phyloP scores from a whole-genome alignment of 2,329 filamentous ascomycete species.

The Ophiostoma himal-ulmi region DNA sequence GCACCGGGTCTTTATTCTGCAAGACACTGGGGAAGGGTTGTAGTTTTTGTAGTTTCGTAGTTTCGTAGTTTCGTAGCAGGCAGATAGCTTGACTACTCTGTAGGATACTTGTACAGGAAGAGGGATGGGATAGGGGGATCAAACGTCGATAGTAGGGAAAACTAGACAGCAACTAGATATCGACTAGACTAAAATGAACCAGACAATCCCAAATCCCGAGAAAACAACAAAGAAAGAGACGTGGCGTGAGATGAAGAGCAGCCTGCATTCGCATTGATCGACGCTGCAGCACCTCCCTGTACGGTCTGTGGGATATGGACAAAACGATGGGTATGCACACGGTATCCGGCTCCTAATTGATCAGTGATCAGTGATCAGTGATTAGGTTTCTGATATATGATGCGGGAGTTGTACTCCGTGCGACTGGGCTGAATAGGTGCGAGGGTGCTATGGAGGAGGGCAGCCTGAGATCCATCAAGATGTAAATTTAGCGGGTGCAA shows the following conservation, averaged over 20 bases:
- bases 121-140: background rate
- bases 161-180: background rate
- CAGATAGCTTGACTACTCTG: too few species aligned
- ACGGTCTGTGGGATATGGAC: constrained; percentile 10
- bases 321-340: background rate
- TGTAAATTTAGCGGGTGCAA: background rate
- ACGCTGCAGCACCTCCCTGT: constrained; percentile 16
- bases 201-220: background rate
- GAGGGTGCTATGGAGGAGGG: background rate
- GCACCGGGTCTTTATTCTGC: constrained; percentile 13
- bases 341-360: background rate
- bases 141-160: background rate
- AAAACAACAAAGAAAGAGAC: background rate
- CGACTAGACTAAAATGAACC: background rate
- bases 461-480: background rate
- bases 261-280: constrained; percentile 12
- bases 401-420: background rate
- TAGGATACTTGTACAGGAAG: too few species aligned
- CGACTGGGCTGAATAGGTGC: too few species aligned
- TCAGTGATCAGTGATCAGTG: background rate
- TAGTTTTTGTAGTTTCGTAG: background rate
- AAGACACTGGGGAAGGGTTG: constrained; percentile 17
- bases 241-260: background rate
- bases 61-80: background rate
- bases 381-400: constrained; percentile 1